These are phyloP conservation scores for Marasmius oreades DNA, from an alignment of 1,284 basidiomycete species.

Conservation along the genomic window DNA sequence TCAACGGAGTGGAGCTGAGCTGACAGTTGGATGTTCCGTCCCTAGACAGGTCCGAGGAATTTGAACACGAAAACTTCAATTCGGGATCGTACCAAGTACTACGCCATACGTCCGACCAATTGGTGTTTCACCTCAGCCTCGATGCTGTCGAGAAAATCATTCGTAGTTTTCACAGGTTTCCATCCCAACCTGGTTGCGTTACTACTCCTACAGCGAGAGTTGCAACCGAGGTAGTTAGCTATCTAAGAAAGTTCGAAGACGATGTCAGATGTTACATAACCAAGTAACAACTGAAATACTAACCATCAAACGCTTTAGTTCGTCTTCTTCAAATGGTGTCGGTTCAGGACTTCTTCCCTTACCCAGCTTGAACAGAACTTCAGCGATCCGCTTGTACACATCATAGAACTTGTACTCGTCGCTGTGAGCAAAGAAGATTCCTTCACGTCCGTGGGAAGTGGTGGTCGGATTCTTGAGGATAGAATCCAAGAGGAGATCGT, in stretches of 20 bases:
- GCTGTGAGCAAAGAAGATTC: background rate
- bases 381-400: background rate
- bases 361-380: background rate
- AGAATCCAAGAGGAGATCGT: background rate
- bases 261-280: too few relatives aligned
- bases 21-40: too few relatives aligned
- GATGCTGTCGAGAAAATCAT: background rate
- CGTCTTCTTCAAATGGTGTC: background rate
- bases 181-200: background rate
- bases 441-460: background rate
- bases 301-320: background rate
- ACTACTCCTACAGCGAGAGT: background rate
- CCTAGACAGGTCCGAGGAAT: too few relatives aligned
- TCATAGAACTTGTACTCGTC: background rate
- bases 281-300: background rate
- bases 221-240: background rate
- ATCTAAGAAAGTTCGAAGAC: background rate
- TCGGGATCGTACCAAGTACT: too few relatives aligned
- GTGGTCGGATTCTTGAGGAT: background rate
- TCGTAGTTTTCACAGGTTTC: background rate
- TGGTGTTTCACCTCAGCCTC: too few relatives aligned
- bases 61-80: too few relatives aligned
- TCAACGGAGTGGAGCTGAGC: too few relatives aligned
- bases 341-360: background rate
- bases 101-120: too few relatives aligned